Percentiles rank a stretch among this genome's conserved stretches.
These are phyloP conservation scores for Leccinum boreale DNA, from an alignment of 768 basidiomycete genomes.

Conservation along the genomic window DNA sequence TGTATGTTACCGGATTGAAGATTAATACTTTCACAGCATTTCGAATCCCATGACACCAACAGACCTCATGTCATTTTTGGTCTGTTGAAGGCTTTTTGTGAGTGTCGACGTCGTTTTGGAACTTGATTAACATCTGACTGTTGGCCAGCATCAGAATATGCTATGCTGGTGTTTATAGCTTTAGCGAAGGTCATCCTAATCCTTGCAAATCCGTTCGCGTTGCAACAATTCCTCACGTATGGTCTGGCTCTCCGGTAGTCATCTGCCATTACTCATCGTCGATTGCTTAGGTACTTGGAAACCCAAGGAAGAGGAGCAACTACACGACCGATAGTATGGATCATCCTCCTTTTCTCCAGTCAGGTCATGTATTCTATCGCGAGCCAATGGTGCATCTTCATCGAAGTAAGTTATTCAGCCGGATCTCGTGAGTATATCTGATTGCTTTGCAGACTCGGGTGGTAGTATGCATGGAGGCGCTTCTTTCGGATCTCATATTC, in stretches of 20 bases:
- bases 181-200: background rate
- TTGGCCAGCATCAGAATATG: slow-evolving; percentile 2
- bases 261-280: background rate
- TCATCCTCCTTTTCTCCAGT: slow-evolving; percentile 48
- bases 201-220: slow-evolving; percentile 6
- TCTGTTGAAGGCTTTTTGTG: slow-evolving; percentile 5
- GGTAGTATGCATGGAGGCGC: slow-evolving; percentile 47
- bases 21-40: background rate
- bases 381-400: slow-evolving; percentile 52
- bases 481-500: slow-evolving; percentile 52
- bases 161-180: background rate
- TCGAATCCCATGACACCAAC: background rate
- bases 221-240: slow-evolving; percentile 8
- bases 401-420: slow-evolving; percentile 13
- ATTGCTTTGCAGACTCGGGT: slow-evolving; percentile 33
- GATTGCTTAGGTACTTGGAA: slow-evolving; percentile 51
- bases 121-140: background rate
- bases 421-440: background rate
- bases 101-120: background rate
- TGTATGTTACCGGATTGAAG: background rate
- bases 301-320: slow-evolving; percentile 42
- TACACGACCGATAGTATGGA: slow-evolving; percentile 68
- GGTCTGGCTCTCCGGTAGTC: background rate
- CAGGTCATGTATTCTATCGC: slow-evolving; percentile 40
- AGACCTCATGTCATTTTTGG: slow-evolving; percentile 1